Percentiles rank a stretch among this genome's conserved stretches.
phyloP scores from a whole-genome alignment of 78 protist genomes.

The Dictyostelium capitatum region DNA sequence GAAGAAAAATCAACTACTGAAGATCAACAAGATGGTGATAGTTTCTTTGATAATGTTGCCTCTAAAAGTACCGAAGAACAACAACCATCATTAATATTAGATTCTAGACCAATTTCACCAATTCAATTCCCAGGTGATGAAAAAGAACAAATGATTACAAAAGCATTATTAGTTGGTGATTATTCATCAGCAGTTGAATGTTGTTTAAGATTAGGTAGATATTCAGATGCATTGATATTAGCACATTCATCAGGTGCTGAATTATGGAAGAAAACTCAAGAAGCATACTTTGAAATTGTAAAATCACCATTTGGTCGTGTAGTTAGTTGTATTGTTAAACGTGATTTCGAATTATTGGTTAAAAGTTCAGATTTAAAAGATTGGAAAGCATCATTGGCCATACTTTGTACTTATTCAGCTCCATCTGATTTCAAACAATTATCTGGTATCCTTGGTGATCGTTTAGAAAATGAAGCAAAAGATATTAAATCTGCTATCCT shows the following conservation, averaged over 20 bases:
- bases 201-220: conserved; percentile 83
- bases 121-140: conserved; percentile 69
- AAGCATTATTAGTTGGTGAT: conserved; percentile 83
- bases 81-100: not conserved
- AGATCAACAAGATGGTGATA: not conserved
- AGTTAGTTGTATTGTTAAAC: conserved; percentile 67
- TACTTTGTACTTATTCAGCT: conserved; percentile 83
- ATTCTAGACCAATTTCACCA: not conserved
- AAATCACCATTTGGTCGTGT: conserved; percentile 52
- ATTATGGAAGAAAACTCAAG: conserved; percentile 81
- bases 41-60: not conserved
- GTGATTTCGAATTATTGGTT: conserved; percentile 75
- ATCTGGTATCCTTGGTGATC: conserved; percentile 76
- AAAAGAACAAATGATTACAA: conserved; percentile 73
- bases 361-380: conserved; percentile 9
- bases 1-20: not conserved
- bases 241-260: conserved; percentile 77
- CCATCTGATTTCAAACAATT: conserved; percentile 72
- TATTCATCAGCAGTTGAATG: conserved; percentile 82
- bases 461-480: conserved; percentile 69
- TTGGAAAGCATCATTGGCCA: conserved; percentile 87
- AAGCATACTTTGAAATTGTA: conserved; percentile 37
- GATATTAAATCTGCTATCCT: conserved; percentile 78
- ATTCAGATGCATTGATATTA: conserved; percentile 88
- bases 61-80: not conserved